A percentile compares a stretch with the other conserved stretches of the same genome.
These are phyloP conservation scores for Aspergillus sparsus DNA, from an alignment of 495 filamentous ascomycete genomes.

Conservation along the genomic window DNA sequence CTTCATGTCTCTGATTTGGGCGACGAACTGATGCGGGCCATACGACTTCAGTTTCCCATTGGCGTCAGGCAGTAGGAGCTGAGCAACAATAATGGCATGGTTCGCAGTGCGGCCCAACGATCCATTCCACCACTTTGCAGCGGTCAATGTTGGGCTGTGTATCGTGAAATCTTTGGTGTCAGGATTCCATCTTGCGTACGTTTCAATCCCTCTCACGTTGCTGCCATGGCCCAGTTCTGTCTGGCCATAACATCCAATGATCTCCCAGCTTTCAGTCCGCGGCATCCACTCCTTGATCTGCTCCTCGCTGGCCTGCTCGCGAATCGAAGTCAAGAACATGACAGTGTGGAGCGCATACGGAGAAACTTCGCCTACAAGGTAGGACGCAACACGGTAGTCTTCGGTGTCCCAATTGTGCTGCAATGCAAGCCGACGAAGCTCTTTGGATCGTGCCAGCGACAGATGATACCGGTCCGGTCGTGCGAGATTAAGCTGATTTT, in stretches of 20 bases:
- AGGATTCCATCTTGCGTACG: slow-evolving; percentile 44
- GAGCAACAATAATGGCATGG: slow-evolving; percentile 32
- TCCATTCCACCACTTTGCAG: slow-evolving; percentile 56
- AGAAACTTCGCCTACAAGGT: slow-evolving; percentile 39
- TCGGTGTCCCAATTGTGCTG: slow-evolving; percentile 42
- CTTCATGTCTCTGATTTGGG: slow-evolving; percentile 48
- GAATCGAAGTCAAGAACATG: slow-evolving; percentile 42
- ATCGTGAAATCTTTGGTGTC: slow-evolving; percentile 44
- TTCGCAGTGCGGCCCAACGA: slow-evolving; percentile 46
- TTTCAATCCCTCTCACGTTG: slow-evolving; percentile 51
- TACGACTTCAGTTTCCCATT: slow-evolving; percentile 19
- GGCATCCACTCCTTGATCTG: slow-evolving; percentile 49
- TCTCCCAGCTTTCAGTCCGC: slow-evolving; percentile 42
- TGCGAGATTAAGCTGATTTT: slow-evolving; percentile 45
- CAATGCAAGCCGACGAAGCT: slow-evolving; percentile 41
- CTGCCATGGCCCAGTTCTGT: slow-evolving; percentile 53
- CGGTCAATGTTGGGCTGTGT: slow-evolving; percentile 49
- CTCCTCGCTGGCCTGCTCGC: slow-evolving; percentile 46
- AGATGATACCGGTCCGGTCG: slow-evolving; percentile 49
- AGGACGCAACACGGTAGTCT: slow-evolving; percentile 48
- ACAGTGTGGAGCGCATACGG: slow-evolving; percentile 30
- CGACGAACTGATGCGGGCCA: slow-evolving; percentile 52
- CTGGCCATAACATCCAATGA: slow-evolving; percentile 50
- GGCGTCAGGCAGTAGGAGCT: slow-evolving; percentile 42
- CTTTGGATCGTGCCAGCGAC: slow-evolving; percentile 49